Evolutionary conservation across 2,329 filamentous ascomycete species (phyloP).

Genomic region (Cladophialophora immunda): DNA sequence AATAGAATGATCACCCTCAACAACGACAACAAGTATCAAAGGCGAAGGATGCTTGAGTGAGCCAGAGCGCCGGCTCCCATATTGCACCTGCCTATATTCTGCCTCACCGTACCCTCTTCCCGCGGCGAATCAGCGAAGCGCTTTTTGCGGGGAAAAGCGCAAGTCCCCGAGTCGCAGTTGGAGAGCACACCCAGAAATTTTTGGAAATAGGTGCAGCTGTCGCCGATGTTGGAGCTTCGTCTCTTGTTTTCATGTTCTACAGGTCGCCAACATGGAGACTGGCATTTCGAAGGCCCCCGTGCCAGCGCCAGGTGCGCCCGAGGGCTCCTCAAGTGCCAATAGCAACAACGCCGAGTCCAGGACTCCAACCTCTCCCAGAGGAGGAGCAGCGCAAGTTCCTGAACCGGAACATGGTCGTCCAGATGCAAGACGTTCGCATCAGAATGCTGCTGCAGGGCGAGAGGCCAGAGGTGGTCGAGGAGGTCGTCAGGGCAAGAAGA

Average conservation of each 20-base stretch:
- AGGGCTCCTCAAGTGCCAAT: not conserved
- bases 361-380: constrained; percentile 2
- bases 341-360: not conserved
- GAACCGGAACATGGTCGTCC: constrained; percentile 13
- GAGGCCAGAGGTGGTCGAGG: constrained; percentile 42
- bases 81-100: not conserved
- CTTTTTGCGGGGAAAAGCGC: constrained; percentile 13
- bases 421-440: constrained; percentile 30
- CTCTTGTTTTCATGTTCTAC: constrained; percentile 27
- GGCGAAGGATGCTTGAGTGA: no score
- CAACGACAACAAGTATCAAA: no score
- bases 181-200: constrained; percentile 7
- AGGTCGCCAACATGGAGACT: constrained; percentile 28
- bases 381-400: constrained; percentile 18
- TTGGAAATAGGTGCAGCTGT: constrained; percentile 10
- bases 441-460: constrained; percentile 34
- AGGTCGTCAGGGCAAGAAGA: constrained; percentile 59
- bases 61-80: not conserved
- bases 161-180: not conserved
- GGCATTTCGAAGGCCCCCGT: constrained; percentile 20
- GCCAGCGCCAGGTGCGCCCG: constrained; percentile 20
- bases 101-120: not conserved
- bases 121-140: not conserved
- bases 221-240: not conserved
- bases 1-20: not conserved